These are phyloP conservation scores for Priceomyces castillae DNA, from an alignment of 805 yeast genomes.

Conservation along the genomic window DNA sequence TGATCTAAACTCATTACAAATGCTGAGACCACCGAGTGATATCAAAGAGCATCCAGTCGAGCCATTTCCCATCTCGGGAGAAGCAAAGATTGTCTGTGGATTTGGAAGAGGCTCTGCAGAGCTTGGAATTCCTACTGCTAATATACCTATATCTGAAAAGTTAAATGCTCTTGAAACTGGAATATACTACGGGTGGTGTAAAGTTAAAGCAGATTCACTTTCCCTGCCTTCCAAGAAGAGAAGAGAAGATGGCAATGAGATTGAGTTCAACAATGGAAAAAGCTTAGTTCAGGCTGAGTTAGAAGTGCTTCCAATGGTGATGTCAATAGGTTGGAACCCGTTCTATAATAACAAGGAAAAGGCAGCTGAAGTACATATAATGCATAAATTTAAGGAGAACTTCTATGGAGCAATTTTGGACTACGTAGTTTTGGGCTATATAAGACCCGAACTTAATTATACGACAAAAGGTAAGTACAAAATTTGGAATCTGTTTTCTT, in stretches of 20 bases:
- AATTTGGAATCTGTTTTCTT: no score
- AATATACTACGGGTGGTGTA: slow-evolving; percentile 84
- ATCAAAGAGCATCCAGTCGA: slow-evolving; percentile 41
- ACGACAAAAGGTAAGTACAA: slow-evolving; percentile 55
- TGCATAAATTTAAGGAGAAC: slow-evolving; percentile 62
- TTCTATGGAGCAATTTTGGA: slow-evolving; percentile 83
- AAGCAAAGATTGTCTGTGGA: slow-evolving; percentile 64
- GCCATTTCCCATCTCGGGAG: slow-evolving; percentile 49
- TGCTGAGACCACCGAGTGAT: slow-evolving; percentile 45
- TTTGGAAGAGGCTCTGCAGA: slow-evolving; percentile 95
- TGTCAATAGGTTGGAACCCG: slow-evolving; percentile 96
- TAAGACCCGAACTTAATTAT: slow-evolving; percentile 87
- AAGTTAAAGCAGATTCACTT: slow-evolving; percentile 17
- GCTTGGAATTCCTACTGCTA: slow-evolving; percentile 94
- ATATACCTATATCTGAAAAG: slow-evolving; percentile 60
- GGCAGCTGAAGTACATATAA: slow-evolving; percentile 83
- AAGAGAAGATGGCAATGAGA: slow-evolving; percentile 23
- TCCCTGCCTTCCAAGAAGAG: slow-evolving; percentile 14
- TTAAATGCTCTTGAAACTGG: slow-evolving; percentile 60
- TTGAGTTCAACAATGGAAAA: slow-evolving; percentile 60
- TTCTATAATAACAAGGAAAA: slow-evolving; percentile 76
- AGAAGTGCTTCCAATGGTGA: slow-evolving; percentile 75
- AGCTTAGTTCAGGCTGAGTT: slow-evolving; percentile 42
- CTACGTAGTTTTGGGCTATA: slow-evolving; percentile 77
- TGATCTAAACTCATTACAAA: slow-evolving; percentile 6